Conservation (phyloP, 129 eudicot genomes). For the Kitagawia praeruptora region DNA sequence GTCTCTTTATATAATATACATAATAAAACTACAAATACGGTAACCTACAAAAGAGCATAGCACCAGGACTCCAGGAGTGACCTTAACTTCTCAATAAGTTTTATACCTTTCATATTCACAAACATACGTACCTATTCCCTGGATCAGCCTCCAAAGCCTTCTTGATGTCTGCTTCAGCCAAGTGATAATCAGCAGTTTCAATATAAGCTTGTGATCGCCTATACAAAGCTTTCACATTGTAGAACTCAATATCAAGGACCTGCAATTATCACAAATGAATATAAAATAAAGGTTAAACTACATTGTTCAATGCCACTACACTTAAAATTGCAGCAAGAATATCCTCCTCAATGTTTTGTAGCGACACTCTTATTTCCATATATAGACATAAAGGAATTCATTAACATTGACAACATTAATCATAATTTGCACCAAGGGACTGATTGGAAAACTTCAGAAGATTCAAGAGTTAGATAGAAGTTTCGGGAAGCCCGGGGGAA, state of each 20-base stretch:
- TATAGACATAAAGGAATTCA: neutral
- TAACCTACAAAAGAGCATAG: neutral
- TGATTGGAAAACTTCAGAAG: neutral
- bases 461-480: no score
- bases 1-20: neutral
- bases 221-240: conserved; percentile 64
- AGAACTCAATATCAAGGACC: conserved; percentile 53
- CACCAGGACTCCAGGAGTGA: neutral
- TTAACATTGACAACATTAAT: neutral
- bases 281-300: neutral
- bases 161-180: conserved; percentile 59
- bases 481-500: no score
- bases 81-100: neutral
- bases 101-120: neutral
- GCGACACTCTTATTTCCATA: neutral
- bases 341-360: neutral
- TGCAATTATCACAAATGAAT: conserved; percentile 12
- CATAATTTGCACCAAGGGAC: neutral
- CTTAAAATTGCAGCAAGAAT: neutral
- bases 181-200: conserved; percentile 37
- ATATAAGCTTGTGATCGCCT: conserved; percentile 65
- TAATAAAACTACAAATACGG: neutral
- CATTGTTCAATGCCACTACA: neutral
- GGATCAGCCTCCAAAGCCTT: conserved; percentile 73
- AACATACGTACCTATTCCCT: conserved; percentile 33